These are phyloP conservation scores for Tubosaeta sp. DNA, from an alignment of 768 basidiomycete species.

Conservation along the genomic window DNA sequence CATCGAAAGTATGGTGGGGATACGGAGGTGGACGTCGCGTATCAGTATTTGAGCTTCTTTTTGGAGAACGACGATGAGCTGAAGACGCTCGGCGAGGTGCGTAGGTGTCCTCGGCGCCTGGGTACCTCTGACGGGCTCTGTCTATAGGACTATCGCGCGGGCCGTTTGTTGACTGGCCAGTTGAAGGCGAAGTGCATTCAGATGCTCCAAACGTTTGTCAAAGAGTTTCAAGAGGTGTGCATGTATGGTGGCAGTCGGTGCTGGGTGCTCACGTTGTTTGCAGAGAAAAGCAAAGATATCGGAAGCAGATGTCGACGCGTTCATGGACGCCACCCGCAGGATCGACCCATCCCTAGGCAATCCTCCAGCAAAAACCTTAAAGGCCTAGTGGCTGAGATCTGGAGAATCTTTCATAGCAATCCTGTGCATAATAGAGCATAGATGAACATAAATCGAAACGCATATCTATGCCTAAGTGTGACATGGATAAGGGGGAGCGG, in stretches of 20 bases:
- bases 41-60: slow-evolving; percentile 94
- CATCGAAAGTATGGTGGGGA: slow-evolving; percentile 85
- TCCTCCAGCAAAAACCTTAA: slow-evolving; percentile 11
- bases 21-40: slow-evolving; percentile 92
- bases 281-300: slow-evolving; percentile 80
- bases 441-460: slow-evolving; percentile 2
- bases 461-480: slow-evolving; percentile 1
- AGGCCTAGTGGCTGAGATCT: not conserved
- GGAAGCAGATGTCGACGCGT: slow-evolving; percentile 65
- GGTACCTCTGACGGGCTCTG: not conserved
- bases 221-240: slow-evolving; percentile 76
- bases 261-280: slow-evolving; percentile 4
- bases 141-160: slow-evolving; percentile 84
- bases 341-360: slow-evolving; percentile 59
- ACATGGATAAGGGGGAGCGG: not conserved
- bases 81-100: slow-evolving; percentile 67
- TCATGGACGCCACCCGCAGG: slow-evolving; percentile 78
- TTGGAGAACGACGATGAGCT: slow-evolving; percentile 93
- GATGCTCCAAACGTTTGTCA: slow-evolving; percentile 76
- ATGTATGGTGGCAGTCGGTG: not conserved
- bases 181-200: slow-evolving; percentile 87
- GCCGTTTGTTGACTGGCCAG: slow-evolving; percentile 82
- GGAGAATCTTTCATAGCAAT: not conserved
- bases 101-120: not conserved
- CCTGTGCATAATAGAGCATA: not conserved